These are phyloP conservation scores for Saturnispora gosingensis DNA, from an alignment of 805 yeast genomes.

Conservation along the genomic window DNA sequence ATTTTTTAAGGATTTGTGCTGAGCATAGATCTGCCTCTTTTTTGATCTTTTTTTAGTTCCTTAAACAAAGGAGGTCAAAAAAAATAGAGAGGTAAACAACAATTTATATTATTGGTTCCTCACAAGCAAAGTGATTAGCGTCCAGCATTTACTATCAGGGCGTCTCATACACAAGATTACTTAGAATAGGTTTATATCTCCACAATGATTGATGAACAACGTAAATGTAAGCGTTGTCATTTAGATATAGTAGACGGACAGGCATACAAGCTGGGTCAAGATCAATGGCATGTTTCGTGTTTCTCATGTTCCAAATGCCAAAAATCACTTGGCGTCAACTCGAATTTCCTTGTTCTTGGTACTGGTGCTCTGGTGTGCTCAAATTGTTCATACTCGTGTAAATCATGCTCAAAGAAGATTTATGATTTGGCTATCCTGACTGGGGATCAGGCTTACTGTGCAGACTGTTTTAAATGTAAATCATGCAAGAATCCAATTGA, in stretches of 20 bases:
- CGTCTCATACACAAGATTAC: background rate
- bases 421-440: slow-evolving; percentile 91
- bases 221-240: slow-evolving; percentile 32
- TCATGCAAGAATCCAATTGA: slow-evolving; percentile 80
- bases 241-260: slow-evolving; percentile 74
- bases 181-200: background rate
- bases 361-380: slow-evolving; percentile 87
- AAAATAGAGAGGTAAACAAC: slow-evolving; percentile 31
- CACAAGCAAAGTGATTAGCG: background rate
- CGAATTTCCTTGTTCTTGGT: slow-evolving; percentile 85
- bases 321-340: slow-evolving; percentile 70
- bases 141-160: background rate
- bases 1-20: background rate
- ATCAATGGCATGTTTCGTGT: slow-evolving; percentile 93
- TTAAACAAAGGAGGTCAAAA: slow-evolving; percentile 33
- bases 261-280: slow-evolving; percentile 90
- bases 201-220: slow-evolving; percentile 1
- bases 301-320: slow-evolving; percentile 83
- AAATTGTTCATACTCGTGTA: slow-evolving; percentile 86
- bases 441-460: slow-evolving; percentile 92
- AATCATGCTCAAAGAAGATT: slow-evolving; percentile 75
- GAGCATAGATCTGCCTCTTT: background rate
- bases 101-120: background rate
- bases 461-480: slow-evolving; percentile 81
- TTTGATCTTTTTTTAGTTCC: slow-evolving; percentile 21